Evolutionary conservation across 257 asterid species (phyloP), one percentile per base, ranked within the genome.

Genomic region (Capsicum baccatum): DNA sequence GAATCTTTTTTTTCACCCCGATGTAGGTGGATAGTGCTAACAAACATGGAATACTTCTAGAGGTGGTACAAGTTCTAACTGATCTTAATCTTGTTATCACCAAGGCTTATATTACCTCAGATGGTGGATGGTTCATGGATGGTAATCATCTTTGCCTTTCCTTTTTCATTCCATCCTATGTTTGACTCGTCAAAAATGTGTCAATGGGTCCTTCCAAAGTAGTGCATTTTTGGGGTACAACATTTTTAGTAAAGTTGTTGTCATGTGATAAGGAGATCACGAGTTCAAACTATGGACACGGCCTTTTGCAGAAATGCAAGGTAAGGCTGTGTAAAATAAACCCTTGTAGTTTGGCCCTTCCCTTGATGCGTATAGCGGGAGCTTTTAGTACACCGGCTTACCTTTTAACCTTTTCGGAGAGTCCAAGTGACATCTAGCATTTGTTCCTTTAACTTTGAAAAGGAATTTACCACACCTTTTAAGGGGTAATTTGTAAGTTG

Each of bases 71-170:
- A 86, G 55, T 86, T 63, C 73, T 86, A 62, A 83, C 86, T 33
- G 89, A 86, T 86, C 83, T 86, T 68, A 86, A 70, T 79, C 86
- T 86, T 79, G 68, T 83, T 11, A 62, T 83, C 39, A 83, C 86
- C 1, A 86, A 86, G 79, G 86, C 86, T 69, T 83, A 86, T 79
- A 86, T 86, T 62, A 74, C 80, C 21, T 86, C 88, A 39, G 86
- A 86, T 83, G 88, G 88, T 52, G 88, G 84, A 64, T 86, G 88
- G 86, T 83, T 86, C 84, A 86, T 86, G 88, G 88, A 86, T 83
- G 88, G 88, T 86, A 86, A 83, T 42, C 47, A 42, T 68, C 55
- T 62, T 12, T 68, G 6, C 58, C 19, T 73, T 57, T 42, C 47
- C 6, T 63, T 79, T 19, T 48, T 21, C 69, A 62, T 62, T 62